phyloP scores from a whole-genome alignment of 768 basidiomycete genomes.

The Trametes cubensis region DNA sequence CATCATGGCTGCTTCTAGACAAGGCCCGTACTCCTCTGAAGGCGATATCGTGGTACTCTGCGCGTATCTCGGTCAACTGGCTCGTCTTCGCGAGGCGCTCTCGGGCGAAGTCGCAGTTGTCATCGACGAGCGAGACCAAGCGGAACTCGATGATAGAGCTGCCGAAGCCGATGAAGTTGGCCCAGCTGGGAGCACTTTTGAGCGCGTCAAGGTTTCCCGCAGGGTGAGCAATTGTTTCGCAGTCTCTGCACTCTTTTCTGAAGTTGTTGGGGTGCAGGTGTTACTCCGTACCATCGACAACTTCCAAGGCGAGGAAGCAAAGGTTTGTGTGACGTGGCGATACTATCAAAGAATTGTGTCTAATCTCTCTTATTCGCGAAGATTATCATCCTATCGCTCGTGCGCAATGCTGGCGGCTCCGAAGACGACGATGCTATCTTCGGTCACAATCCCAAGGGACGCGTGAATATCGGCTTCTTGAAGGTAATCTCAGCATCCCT shows the following conservation, averaged over 20 bases:
- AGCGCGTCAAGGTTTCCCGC: conserved; percentile 53
- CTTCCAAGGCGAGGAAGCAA: conserved; percentile 75
- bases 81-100: conserved; percentile 45
- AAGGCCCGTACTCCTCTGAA: conserved; percentile 47
- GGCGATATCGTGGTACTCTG: conserved; percentile 59
- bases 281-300: conserved; percentile 75
- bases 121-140: conserved; percentile 71
- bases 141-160: conserved; percentile 55
- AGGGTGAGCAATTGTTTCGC: conserved; percentile 41
- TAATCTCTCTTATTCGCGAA: conserved; percentile 24
- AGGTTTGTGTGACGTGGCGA: conserved; percentile 35
- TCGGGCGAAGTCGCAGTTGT: conserved; percentile 54
- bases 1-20: conserved; percentile 32
- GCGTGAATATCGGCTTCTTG: conserved; percentile 64
- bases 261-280: conserved; percentile 43
- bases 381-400: conserved; percentile 74
- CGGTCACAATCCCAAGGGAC: conserved; percentile 7
- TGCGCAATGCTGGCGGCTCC: conserved; percentile 64
- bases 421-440: conserved; percentile 40
- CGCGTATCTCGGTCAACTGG: conserved; percentile 55
- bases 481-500: conserved; percentile 47
- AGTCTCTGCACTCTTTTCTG: too few species aligned
- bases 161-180: conserved; percentile 35
- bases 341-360: too few species aligned
- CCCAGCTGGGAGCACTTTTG: conserved; percentile 32